Base-by-base conservation (phyloP, 164 flowering plant genomes). In the Vitis cinerea region DNA sequence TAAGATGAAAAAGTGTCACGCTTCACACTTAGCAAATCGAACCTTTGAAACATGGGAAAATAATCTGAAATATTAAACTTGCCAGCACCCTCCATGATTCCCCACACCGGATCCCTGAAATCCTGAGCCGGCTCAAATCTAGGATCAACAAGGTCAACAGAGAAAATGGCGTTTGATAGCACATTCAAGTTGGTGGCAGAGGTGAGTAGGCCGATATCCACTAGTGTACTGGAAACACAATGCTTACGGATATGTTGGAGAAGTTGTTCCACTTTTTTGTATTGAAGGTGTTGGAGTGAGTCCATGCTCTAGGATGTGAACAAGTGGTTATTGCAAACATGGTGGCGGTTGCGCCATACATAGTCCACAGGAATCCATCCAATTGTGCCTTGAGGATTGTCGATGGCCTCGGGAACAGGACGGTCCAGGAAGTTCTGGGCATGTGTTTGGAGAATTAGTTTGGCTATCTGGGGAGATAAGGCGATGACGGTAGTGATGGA, bases 101-200 rank as follows among this genome's bases (percentile, higher is more conserved):
- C 56, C 58, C 44, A n/a, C 14, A 77, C 73, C 9, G 55, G 0
- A 57, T 67, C 63, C 27, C 48, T 75, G 37, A 77, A 71, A 37
- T 75, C 76, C 11, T 16, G 0, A 9, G 61, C 30, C 10, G 14
- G 1, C 1, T 55, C 72, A 1, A 76, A 63, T 9, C 29, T 52
- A 4, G 66, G 65, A 37, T 69, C 74, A 2, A 65, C 73, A 59
- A 79, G 14, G 56, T 82, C 76, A 29, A 71, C 61, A 0, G 83
- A 82, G 60, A 82, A 68, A 10, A 80, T 11, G 1, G 76, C 69
- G 68, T 59, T 77, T 4, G 81, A 80, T 1, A 82, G 4, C 37
- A 69, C 12, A 31, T 78, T 80, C 9, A 80, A 71, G 0, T 55
- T 48, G 0, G 79, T 71, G 7, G 16, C 63, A 63, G 77, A 79